These are phyloP conservation scores for Escovopsis sp. DNA, from an alignment of 2,329 filamentous ascomycete genomes.

Conservation along the genomic window DNA sequence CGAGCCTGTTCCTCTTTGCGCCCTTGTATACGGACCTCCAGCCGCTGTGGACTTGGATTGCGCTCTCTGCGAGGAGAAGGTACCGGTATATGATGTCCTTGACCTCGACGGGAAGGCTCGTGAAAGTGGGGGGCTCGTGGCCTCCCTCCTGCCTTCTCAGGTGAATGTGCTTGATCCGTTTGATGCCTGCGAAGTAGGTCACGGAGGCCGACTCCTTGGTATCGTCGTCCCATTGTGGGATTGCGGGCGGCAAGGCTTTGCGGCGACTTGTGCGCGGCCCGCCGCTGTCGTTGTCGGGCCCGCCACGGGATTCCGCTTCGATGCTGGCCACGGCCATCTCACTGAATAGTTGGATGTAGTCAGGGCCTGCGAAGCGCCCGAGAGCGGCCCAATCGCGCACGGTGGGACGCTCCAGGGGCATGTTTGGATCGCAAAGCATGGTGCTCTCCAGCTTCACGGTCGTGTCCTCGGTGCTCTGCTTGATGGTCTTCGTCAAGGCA, in stretches of 20 bases:
- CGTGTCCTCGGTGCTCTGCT: not conserved
- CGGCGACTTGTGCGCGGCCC: not conserved
- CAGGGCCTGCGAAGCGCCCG: not conserved
- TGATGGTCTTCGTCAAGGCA: not conserved
- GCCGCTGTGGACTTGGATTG: constrained; percentile 19
- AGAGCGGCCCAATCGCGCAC: not conserved
- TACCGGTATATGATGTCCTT: constrained; percentile 17
- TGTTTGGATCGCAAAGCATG: not conserved
- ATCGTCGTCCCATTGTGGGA: not conserved
- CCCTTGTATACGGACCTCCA: constrained; percentile 19
- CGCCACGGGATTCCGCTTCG: no score
- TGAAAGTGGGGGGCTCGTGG: constrained; percentile 1
- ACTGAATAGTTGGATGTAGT: no score
- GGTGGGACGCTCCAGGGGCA: not conserved
- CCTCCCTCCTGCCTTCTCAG: no score
- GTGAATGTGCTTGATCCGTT: not conserved
- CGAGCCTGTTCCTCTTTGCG: constrained; percentile 11
- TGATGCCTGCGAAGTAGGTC: not conserved
- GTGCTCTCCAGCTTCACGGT: not conserved
- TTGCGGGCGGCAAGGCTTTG: not conserved
- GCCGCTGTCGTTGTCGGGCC: no score
- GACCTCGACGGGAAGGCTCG: constrained; percentile 16
- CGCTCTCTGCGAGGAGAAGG: constrained; percentile 16
- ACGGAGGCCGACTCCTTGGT: not conserved
- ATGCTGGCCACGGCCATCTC: no score